Base-by-base conservation (phyloP, 129 eudicot genomes). In the Flaveria robusta region DNA sequence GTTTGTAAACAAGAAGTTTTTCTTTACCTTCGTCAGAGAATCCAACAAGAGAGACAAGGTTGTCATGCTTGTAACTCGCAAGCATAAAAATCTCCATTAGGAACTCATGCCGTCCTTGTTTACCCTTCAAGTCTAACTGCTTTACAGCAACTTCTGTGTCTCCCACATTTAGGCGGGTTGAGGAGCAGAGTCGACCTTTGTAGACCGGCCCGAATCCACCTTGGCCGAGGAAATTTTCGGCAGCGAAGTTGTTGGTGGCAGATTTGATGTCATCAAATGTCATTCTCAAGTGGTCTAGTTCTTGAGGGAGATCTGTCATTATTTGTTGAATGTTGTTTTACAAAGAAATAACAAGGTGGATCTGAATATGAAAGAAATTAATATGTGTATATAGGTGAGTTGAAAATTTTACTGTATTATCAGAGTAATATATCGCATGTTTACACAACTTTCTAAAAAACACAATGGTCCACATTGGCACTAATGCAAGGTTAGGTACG, bases 191-290 rank as follows among this genome's bases (percentile, higher is more conserved):
- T n/a, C 34, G 23, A 8, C 46, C 74, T 43, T 0, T 68, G 10
- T 41, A 68, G 55, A 68, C 72, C 9, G 10, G 3, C 55, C 72
- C 72, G 20, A 43, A 68, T 68, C 74, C 74, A 13, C 74, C 74
- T 4, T 24, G 39, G 5, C 58, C 74, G 20, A 68, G 11, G 74
- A 45, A 45, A 13, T 23, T 68, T 2, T 45, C 31, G 1, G 11
- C 1, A 3, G 74, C 4, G 7, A 68, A 68, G 58, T 46, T 20
- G 39, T 68, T 24, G 42, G 74, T 68, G 6, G 74, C 74, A 4
- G 0, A 24, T 42, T 45, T 45, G 7, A 68, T 68, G 20, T 23
- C 10, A 1, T 68, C 58, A 20, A 68, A 19, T 45, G 74, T 20
- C 39, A 68, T 68, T 12, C 12, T 68, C 2, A 45, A 20, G 74